Conservation (phyloP, 768 basidiomycete species). For the Russula griseocarnosa region DNA sequence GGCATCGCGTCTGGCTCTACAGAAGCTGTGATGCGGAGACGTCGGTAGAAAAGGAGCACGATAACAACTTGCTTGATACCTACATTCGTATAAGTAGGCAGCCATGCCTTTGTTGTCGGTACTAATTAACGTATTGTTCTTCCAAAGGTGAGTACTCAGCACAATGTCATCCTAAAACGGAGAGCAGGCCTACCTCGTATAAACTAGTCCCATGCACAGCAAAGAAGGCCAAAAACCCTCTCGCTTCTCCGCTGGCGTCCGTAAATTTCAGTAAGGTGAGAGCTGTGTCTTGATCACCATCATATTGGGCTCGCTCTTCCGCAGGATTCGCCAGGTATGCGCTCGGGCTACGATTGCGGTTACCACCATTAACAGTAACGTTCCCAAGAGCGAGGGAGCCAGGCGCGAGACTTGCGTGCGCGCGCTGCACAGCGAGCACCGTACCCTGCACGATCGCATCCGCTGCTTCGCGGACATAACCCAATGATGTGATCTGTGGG, state of each 20-base stretch:
- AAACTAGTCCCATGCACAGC: conserved; percentile 77
- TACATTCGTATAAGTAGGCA: conserved; percentile 72
- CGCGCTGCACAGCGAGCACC: conserved; percentile 62
- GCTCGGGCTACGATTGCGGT: conserved; percentile 70
- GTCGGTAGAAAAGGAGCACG: not conserved
- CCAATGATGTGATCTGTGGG: conserved; percentile 69
- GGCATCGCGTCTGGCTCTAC: conserved; percentile 64
- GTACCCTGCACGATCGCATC: conserved; percentile 69
- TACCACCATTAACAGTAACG: conserved; percentile 62
- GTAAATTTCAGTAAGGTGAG: conserved; percentile 66
- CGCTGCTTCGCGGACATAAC: conserved; percentile 68
- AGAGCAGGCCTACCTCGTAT: conserved; percentile 50
- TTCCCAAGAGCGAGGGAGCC: conserved; percentile 65
- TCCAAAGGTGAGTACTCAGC: not conserved
- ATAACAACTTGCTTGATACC: conserved; percentile 24
- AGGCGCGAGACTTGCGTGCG: conserved; percentile 56
- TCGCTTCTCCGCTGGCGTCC: conserved; percentile 51
- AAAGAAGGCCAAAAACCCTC: conserved; percentile 71
- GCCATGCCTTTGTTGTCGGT: conserved; percentile 86
- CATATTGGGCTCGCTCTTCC: conserved; percentile 61
- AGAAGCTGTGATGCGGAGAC: conserved; percentile 41
- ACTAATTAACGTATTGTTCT: conserved; percentile 84
- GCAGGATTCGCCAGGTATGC: conserved; percentile 75
- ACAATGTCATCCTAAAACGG: not conserved
- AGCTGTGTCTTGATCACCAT: conserved; percentile 71